Evolutionary conservation across 768 basidiomycete genomes (phyloP).

Genomic region (Russula compacta): DNA sequence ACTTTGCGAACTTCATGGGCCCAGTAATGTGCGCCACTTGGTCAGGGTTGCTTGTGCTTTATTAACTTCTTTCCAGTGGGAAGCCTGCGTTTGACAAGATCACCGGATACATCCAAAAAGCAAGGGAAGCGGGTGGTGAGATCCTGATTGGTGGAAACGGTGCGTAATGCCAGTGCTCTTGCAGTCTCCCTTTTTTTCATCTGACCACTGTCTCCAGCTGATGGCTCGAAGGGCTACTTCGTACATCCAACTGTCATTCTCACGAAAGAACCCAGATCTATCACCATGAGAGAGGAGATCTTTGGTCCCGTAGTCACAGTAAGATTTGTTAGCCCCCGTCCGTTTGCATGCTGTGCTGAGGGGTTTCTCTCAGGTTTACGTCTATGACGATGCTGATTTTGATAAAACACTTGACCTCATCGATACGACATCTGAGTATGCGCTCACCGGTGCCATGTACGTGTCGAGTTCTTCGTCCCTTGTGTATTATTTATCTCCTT

Average conservation of each 20-base stretch:
- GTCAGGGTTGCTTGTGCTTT: background rate
- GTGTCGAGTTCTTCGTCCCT: conserved; percentile 25
- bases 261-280: conserved; percentile 78
- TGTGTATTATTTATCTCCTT: conserved; percentile 10
- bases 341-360: background rate
- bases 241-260: conserved; percentile 91
- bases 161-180: conserved; percentile 25
- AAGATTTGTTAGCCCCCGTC: conserved; percentile 15
- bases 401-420: conserved; percentile 83
- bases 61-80: conserved; percentile 38
- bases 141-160: conserved; percentile 79
- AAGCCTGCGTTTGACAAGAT: conserved; percentile 87
- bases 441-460: conserved; percentile 89
- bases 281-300: conserved; percentile 92
- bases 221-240: conserved; percentile 89
- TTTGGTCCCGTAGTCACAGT: conserved; percentile 95
- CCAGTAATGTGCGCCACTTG: conserved; percentile 71
- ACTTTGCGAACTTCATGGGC: conserved; percentile 85
- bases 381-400: conserved; percentile 81
- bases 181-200: background rate
- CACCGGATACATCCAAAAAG: conserved; percentile 71
- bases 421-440: conserved; percentile 81
- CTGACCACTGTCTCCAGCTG: conserved; percentile 37
- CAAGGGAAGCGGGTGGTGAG: conserved; percentile 84
- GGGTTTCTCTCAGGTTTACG: conserved; percentile 49